Conservation (phyloP, 1,139 yeast species). For the Zygosaccharomyces pseudobailii region DNA sequence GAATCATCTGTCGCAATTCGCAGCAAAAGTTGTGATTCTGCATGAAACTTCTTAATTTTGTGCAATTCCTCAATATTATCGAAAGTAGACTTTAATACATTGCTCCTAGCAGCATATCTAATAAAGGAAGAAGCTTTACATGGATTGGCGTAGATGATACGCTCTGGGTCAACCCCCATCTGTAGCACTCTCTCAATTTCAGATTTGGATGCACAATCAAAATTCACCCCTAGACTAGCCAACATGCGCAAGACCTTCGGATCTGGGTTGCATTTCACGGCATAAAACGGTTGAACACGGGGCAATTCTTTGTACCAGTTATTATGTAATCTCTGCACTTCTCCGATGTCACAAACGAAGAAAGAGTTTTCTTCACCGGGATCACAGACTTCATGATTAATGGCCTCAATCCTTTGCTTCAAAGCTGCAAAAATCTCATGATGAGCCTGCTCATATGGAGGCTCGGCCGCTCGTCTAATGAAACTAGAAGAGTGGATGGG, state of each 20-base stretch:
- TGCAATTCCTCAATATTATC: slow-evolving; percentile 82
- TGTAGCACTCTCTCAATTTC: slow-evolving; percentile 69
- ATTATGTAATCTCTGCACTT: slow-evolving; percentile 53
- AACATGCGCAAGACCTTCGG: slow-evolving; percentile 52
- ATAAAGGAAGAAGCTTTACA: slow-evolving; percentile 82
- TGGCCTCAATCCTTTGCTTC: slow-evolving; percentile 38
- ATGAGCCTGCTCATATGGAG: slow-evolving; percentile 30
- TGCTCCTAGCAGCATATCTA: slow-evolving; percentile 55
- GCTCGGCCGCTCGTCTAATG: not conserved
- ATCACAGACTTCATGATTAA: slow-evolving; percentile 58
- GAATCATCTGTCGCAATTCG: slow-evolving; percentile 90
- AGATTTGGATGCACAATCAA: slow-evolving; percentile 89
- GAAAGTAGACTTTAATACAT: slow-evolving; percentile 74
- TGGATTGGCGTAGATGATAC: slow-evolving; percentile 90
- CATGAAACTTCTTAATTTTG: slow-evolving; percentile 66
- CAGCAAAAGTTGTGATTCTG: slow-evolving; percentile 63
- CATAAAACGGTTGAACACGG: slow-evolving; percentile 76
- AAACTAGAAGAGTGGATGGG: not conserved
- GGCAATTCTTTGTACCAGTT: slow-evolving; percentile 68
- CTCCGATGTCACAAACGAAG: slow-evolving; percentile 81
- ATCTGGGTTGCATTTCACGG: slow-evolving; percentile 91
- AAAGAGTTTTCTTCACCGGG: slow-evolving; percentile 85
- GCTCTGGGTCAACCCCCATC: slow-evolving; percentile 56
- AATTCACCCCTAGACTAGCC: slow-evolving; percentile 62
- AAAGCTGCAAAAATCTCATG: slow-evolving; percentile 41